Evolutionary conservation across 1,284 basidiomycete genomes (phyloP), one percentile per base, ranked within the genome.

Genomic region (Cutaneotrichosporon sp.): DNA sequence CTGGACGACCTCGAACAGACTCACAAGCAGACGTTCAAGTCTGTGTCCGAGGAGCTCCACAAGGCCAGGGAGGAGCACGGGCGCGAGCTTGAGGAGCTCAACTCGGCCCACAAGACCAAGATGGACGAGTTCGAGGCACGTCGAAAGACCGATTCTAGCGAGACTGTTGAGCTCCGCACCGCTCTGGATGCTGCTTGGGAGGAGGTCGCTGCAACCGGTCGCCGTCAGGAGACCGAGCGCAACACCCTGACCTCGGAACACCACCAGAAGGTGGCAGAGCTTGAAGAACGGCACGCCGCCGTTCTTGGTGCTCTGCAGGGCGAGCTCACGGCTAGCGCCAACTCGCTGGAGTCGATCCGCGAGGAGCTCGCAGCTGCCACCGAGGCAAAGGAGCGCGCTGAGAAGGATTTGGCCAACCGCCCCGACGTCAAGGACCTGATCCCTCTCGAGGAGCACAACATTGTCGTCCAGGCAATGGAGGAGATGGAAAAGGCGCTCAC

Each of bases 401-500:
- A 72, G 56, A 47, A 53, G 60, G 64, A 68, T 18, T 49, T 72
- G 7, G 57, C 62, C 2, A 26, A 30, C 21, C 51, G 67, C n/a
- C 65, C 64, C 14, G 55, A 61, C 30, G 26, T 57, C 21, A 59
- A 65, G 50, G 60, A 65, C 36, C 38, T 63, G 8, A 65, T 68
- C 6, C 61, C 68, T 13, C 26, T 60, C 3, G 69, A 69, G 58
- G 69, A 66, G 46, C 65, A 74, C 42, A 64, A 69, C 51, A 68
- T 62, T 53, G 75, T 75, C 21, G 67, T 73, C 11, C 68, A 75
- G 31, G 59, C 69, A 11, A 69, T 78, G 60, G 69, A 70, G 62
- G 75, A 78, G 68, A 73, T 77, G 76, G 75, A 78, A 60, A 66
- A 64, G 47, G 67, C 69, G 9, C 65, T 79, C 7, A 68, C 70